Conservation (phyloP, 495 filamentous ascomycete species). For the Aspergillus coremiiformis region DNA sequence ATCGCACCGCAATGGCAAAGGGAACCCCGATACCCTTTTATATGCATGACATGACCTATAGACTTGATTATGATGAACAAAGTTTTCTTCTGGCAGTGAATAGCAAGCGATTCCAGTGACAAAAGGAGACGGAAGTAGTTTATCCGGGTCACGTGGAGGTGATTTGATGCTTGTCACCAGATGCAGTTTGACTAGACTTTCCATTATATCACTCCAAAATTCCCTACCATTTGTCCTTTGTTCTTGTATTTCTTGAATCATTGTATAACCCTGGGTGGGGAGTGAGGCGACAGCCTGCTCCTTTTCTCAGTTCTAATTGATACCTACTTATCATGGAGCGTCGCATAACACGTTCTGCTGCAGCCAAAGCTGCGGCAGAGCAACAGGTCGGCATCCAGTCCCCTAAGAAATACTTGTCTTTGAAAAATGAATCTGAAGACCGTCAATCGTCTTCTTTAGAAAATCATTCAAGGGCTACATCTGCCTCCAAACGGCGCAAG, state of each 20-base stretch:
- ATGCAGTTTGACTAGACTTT: background rate
- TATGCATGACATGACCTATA: slow-evolving; percentile 1
- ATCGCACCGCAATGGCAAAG: slow-evolving; percentile 4
- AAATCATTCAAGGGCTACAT: background rate
- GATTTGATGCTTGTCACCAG: background rate
- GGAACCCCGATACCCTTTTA: slow-evolving; percentile 10
- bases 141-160: background rate
- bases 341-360: slow-evolving; percentile 22
- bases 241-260: no score
- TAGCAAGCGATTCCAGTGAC: background rate
- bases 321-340: slow-evolving; percentile 3
- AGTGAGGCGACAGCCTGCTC: background rate
- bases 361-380: slow-evolving; percentile 13
- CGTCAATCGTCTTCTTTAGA: background rate
- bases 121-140: background rate
- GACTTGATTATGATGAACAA: background rate
- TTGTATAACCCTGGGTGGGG: no score
- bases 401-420: background rate
- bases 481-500: slow-evolving; percentile 16
- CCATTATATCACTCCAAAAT: background rate
- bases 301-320: background rate
- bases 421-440: background rate
- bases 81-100: background rate
- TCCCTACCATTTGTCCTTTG: background rate
- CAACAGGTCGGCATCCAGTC: background rate